Conservation (phyloP, 257 asterid species). For the Petunia axillaris region DNA sequence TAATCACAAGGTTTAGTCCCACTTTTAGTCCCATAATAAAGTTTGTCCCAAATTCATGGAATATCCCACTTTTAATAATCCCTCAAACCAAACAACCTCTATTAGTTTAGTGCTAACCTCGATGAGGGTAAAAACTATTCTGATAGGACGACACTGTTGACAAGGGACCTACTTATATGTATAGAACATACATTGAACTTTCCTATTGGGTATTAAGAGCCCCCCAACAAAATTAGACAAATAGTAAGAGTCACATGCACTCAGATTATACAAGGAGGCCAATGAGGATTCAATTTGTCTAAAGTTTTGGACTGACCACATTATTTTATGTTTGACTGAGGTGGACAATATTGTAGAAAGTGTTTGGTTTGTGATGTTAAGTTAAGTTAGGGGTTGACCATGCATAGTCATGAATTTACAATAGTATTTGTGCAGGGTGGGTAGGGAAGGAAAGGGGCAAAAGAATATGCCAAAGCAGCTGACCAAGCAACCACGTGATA, state of each 20-base stretch:
- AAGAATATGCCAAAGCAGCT: constrained; percentile 24
- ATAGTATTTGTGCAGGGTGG: background rate
- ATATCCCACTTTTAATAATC: too few species aligned
- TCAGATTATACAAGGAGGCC: constrained; percentile 22
- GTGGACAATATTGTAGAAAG: background rate
- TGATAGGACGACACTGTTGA: background rate
- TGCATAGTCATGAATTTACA: background rate
- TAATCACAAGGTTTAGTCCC: too few species aligned
- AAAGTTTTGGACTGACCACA: constrained; percentile 6
- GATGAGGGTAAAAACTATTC: background rate
- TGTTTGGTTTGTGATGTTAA: background rate
- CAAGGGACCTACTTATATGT: background rate
- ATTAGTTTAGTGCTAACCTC: too few species aligned
- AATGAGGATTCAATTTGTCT: constrained; percentile 23
- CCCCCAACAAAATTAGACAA: background rate
- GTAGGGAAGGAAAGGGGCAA: background rate
- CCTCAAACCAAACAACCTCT: too few species aligned
- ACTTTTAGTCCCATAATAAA: too few species aligned
- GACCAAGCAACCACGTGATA: constrained; percentile 27
- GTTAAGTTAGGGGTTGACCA: constrained; percentile 22
- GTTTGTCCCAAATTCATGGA: too few species aligned
- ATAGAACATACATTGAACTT: constrained; percentile 15
- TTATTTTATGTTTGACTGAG: constrained; percentile 20
- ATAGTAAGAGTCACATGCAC: constrained; percentile 23
- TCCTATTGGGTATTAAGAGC: constrained; percentile 13